A percentile compares a stretch with the other conserved stretches of the same genome.
These are phyloP conservation scores for Elaeagnus macrophylla DNA, from an alignment of 306 rosid genomes.

Conservation along the genomic window DNA sequence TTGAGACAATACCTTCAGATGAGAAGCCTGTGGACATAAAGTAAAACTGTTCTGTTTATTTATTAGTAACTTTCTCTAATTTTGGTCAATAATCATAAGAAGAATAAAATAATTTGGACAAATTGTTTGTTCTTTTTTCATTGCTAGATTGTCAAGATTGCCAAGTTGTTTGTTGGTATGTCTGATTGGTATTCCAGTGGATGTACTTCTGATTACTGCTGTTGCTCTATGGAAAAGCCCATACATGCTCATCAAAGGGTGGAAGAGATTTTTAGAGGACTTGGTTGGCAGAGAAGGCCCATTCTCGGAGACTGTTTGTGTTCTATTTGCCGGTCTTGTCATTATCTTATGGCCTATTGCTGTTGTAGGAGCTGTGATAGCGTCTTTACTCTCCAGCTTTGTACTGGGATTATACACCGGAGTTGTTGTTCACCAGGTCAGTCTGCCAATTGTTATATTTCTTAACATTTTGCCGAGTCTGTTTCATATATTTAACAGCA, in stretches of 20 bases:
- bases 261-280: slow-evolving; percentile 84
- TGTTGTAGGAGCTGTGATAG: slow-evolving; percentile 46
- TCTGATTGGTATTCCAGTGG: slow-evolving; percentile 45
- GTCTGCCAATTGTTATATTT: slow-evolving; percentile 12
- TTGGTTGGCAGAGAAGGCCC: slow-evolving; percentile 83
- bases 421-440: slow-evolving; percentile 67
- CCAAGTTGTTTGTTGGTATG: slow-evolving; percentile 63
- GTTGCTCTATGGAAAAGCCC: slow-evolving; percentile 79
- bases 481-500: slow-evolving; percentile 2
- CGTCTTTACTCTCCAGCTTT: slow-evolving; percentile 42
- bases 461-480: not conserved
- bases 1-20: slow-evolving; percentile 41
- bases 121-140: not conserved
- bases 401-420: slow-evolving; percentile 60
- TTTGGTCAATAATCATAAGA: slow-evolving; percentile 1
- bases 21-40: slow-evolving; percentile 56
- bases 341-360: slow-evolving; percentile 81
- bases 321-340: slow-evolving; percentile 79
- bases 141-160: slow-evolving; percentile 39
- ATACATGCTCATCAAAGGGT: slow-evolving; percentile 64
- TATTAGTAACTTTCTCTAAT: not conserved
- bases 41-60: slow-evolving; percentile 21
- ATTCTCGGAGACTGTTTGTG: slow-evolving; percentile 67
- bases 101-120: not conserved
- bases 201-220: slow-evolving; percentile 37